phyloP scores from a whole-genome alignment of 2,329 filamentous ascomycete genomes.

The Hymenoscyphus linearis region DNA sequence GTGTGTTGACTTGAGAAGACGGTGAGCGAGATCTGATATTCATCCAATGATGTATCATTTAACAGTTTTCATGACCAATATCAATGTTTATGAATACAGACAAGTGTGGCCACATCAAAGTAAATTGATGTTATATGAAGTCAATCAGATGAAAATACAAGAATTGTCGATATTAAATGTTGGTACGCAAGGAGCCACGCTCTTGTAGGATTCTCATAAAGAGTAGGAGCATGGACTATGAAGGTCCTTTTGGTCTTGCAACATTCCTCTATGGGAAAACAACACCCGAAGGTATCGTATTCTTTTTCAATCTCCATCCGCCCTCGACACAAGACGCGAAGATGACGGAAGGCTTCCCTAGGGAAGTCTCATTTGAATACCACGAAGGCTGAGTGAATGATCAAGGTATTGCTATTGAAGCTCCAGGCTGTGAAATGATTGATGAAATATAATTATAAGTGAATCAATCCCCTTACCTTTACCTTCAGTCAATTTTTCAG shows the following conservation, averaged over 20 bases:
- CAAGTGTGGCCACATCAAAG: too few species aligned
- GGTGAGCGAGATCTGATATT: too few species aligned
- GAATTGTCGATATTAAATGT: constrained; percentile 34
- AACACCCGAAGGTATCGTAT: constrained; percentile 26
- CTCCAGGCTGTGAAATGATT: background rate
- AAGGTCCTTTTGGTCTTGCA: constrained; percentile 47
- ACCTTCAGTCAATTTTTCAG: too few species aligned
- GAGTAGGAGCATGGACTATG: constrained; percentile 50
- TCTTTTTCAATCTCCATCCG: constrained; percentile 38
- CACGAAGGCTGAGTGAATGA: constrained; percentile 42
- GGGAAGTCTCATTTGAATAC: constrained; percentile 39
- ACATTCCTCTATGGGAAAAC: constrained; percentile 35
- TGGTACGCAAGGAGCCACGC: constrained; percentile 49
- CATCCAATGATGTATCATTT: too few species aligned
- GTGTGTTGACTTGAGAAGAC: too few species aligned
- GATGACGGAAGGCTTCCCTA: constrained; percentile 38
- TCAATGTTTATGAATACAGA: too few species aligned
- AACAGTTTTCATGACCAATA: too few species aligned
- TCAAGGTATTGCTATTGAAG: constrained; percentile 29
- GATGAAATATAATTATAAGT: background rate
- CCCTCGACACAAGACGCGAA: constrained; percentile 42
- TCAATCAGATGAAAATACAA: background rate
- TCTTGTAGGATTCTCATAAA: constrained; percentile 38
- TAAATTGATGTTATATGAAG: too few species aligned
- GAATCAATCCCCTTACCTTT: background rate